Conservation (phyloP, 1,284 basidiomycete genomes). For the Mrakiaceae sp. region DNA sequence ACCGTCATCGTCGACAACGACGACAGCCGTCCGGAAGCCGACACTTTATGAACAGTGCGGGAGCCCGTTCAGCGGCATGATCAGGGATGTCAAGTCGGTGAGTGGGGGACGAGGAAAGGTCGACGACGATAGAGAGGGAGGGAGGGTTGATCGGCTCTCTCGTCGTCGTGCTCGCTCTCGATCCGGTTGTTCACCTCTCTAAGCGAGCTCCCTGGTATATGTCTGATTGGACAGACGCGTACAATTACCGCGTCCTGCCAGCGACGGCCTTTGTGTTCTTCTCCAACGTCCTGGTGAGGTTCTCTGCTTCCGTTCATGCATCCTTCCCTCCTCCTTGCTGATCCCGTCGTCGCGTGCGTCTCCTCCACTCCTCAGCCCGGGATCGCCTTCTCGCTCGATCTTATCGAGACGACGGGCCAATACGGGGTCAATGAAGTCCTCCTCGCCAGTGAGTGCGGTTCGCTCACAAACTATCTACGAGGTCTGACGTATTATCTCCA, state of each 20-base stretch:
- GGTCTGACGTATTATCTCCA: neutral
- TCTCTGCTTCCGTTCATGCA: slow-evolving; percentile 30
- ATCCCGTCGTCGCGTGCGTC: slow-evolving; percentile 70
- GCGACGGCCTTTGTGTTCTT: slow-evolving; percentile 36
- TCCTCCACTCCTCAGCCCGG: slow-evolving; percentile 74
- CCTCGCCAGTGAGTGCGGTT: slow-evolving; percentile 29
- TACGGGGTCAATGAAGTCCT: slow-evolving; percentile 84
- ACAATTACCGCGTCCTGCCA: slow-evolving; percentile 58
- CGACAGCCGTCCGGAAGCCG: too few relatives aligned
- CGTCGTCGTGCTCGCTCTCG: neutral
- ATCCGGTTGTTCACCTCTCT: neutral
- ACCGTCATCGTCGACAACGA: too few relatives aligned
- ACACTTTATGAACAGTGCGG: too few relatives aligned
- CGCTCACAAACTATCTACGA: neutral
- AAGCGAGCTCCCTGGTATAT: slow-evolving; percentile 55
- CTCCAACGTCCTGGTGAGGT: slow-evolving; percentile 25
- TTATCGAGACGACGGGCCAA: slow-evolving; percentile 80
- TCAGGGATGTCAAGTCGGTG: too few relatives aligned
- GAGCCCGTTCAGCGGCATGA: too few relatives aligned
- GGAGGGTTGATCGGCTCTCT: neutral
- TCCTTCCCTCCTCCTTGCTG: neutral
- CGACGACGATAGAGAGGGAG: neutral
- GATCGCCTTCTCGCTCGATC: slow-evolving; percentile 82
- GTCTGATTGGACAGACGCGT: slow-evolving; percentile 78
- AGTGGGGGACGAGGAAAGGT: too few relatives aligned